Evolutionary conservation across 345 rosid genomes (phyloP), one percentile per base, ranked within the genome.

Genomic region (Luvunga scandens): DNA sequence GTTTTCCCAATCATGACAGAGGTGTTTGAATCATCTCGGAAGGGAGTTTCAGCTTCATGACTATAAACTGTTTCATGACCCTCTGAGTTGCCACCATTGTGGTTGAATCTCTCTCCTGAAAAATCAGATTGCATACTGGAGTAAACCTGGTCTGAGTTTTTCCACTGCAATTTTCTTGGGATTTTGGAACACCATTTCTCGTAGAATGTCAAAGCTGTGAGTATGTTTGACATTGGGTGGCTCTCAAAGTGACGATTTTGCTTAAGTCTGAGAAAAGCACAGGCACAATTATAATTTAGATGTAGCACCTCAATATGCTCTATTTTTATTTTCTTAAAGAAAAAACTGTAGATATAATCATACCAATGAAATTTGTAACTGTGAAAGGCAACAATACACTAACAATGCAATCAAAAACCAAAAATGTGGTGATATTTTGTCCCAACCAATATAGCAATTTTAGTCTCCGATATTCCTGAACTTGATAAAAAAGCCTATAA

Each of bases 1-100:
- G 73, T 76, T 83, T 84, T 89, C 60, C 82, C 79, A 63, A 88
- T 87, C 93, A 87, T 85, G 82, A 94, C 87, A n/a, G 98, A 93
- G 25, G 93, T 55, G 59, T 85, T 90, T 38, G 98, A 90, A 71
- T 77, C 83, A 71, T 69, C 66, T 66, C 73, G 84, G 25, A 63
- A 73, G 59, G 80, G 84, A 75, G 85, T 75, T 48, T 73, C 82
- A 22, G 86, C 80, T 39, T 84, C 84, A 67, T 75, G 70, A 75
- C 81, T 80, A 77, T 73, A 76, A 76, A 74, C 50, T 0, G 85
- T 63, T 83, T 82, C 79, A 73, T 73, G 78, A 55, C 73, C 81
- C 65, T 72, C 87, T 33, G 84, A 66, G 78, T 67, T 67, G 75
- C 80, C 84, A 42, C 55, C 77, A 73, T 64, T 64, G 75, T 71